A percentile compares a stretch with the other conserved stretches of the same genome.
Conservation (phyloP, 805 yeast species). For the Komagataella populi region DNA sequence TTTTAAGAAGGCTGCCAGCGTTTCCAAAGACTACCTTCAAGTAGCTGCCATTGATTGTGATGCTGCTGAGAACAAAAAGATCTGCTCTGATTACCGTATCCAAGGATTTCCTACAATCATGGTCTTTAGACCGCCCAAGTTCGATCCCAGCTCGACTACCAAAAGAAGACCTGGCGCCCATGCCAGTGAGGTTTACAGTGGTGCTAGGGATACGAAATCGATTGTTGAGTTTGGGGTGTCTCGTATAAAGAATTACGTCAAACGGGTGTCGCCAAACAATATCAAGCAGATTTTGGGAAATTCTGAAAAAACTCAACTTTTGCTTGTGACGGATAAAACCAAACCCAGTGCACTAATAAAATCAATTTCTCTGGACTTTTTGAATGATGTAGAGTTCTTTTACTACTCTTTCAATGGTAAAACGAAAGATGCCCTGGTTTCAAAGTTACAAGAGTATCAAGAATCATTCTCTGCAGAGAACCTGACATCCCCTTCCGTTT, state of each 20-base stretch:
- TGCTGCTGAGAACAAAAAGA: slow-evolving; percentile 42
- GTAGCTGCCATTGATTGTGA: slow-evolving; percentile 87
- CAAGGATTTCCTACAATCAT: slow-evolving; percentile 77
- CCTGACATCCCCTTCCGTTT: slow-evolving; percentile 8
- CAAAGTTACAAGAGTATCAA: slow-evolving; percentile 8
- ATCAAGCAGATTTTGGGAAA: background rate
- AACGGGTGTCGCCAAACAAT: slow-evolving; percentile 17
- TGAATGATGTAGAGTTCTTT: slow-evolving; percentile 35
- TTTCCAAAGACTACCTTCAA: slow-evolving; percentile 39
- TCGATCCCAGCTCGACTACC: slow-evolving; percentile 5
- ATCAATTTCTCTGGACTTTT: slow-evolving; percentile 57
- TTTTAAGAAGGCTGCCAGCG: slow-evolving; percentile 48
- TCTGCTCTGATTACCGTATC: slow-evolving; percentile 55
- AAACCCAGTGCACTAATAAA: slow-evolving; percentile 43
- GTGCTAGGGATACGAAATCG: slow-evolving; percentile 43
- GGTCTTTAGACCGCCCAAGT: slow-evolving; percentile 75
- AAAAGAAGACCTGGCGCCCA: slow-evolving; percentile 17
- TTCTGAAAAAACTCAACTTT: slow-evolving; percentile 21
- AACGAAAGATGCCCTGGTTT: background rate
- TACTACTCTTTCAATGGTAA: slow-evolving; percentile 20
- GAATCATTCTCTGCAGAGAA: slow-evolving; percentile 6
- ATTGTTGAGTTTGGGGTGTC: slow-evolving; percentile 41
- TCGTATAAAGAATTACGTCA: slow-evolving; percentile 54
- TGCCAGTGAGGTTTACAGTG: slow-evolving; percentile 43
- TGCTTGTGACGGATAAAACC: slow-evolving; percentile 39